These are phyloP conservation scores for Hortaea sp. DNA, from an alignment of 2,329 filamentous ascomycete species.

Conservation along the genomic window DNA sequence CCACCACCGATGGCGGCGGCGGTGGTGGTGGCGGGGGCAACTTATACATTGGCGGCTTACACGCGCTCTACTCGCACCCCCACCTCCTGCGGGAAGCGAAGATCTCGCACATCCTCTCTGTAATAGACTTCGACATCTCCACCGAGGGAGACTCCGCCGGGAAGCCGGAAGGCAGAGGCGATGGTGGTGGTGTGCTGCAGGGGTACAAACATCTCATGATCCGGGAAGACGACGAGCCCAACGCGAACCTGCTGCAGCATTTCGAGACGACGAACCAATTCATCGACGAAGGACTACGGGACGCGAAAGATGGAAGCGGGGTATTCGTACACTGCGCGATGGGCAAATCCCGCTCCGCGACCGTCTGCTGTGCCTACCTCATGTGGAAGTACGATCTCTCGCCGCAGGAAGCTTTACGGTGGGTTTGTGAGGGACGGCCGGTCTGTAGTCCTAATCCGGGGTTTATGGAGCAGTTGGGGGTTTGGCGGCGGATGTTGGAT, in stretches of 20 bases:
- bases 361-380: constrained; percentile 72
- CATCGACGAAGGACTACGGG: constrained; percentile 62
- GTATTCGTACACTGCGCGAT: constrained; percentile 74
- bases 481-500: constrained; percentile 68
- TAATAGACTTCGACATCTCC: constrained; percentile 52
- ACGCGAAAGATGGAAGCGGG: constrained; percentile 7
- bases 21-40: constrained; percentile 11
- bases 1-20: constrained; percentile 1
- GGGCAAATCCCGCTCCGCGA: constrained; percentile 84
- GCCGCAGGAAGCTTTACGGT: constrained; percentile 53
- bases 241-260: constrained; percentile 72
- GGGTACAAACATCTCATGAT: constrained; percentile 31
- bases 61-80: constrained; percentile 30
- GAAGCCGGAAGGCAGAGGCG: no score
- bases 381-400: constrained; percentile 46
- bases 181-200: background rate
- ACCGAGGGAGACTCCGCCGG: no score
- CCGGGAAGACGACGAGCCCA: constrained; percentile 77
- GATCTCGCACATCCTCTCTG: constrained; percentile 81
- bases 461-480: constrained; percentile 74
- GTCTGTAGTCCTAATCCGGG: constrained; percentile 78
- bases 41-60: constrained; percentile 33
- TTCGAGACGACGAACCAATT: constrained; percentile 61
- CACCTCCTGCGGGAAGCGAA: constrained; percentile 51
- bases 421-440: constrained; percentile 58